These are phyloP conservation scores for Roridomyces roridus DNA, from an alignment of 768 basidiomycete species.

Conservation along the genomic window DNA sequence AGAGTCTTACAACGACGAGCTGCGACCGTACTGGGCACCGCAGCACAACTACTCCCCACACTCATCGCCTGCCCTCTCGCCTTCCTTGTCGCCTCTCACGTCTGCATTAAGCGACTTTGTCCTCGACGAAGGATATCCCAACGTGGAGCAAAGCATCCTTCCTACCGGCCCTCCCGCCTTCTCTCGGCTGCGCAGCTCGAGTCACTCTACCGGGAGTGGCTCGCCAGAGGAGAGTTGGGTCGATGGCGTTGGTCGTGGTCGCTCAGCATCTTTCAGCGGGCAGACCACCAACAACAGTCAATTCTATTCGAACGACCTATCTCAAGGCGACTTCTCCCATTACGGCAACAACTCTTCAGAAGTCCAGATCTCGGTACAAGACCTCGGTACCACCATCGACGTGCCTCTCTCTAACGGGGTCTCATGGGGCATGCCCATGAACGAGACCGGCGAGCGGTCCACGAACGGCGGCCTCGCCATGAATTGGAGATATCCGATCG, in stretches of 20 bases:
- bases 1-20: slow-evolving; percentile 12
- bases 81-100: slow-evolving; percentile 23
- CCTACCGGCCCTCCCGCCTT: slow-evolving; percentile 10
- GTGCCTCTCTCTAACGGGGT: slow-evolving; percentile 9
- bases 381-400: background rate
- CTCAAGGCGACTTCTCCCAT: background rate
- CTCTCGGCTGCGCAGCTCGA: slow-evolving; percentile 22
- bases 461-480: background rate
- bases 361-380: slow-evolving; percentile 11
- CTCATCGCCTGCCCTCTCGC: slow-evolving; percentile 17
- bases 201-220: slow-evolving; percentile 5
- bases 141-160: slow-evolving; percentile 9
- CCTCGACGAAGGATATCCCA: slow-evolving; percentile 13
- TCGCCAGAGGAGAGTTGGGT: slow-evolving; percentile 17
- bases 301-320: slow-evolving; percentile 13
- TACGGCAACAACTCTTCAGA: slow-evolving; percentile 2
- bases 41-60: slow-evolving; percentile 5
- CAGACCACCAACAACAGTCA: slow-evolving; percentile 8
- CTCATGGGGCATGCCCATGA: slow-evolving; percentile 15
- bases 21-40: slow-evolving; percentile 2
- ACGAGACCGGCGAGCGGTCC: background rate
- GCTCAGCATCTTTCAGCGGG: slow-evolving; percentile 21
- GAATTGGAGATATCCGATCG: slow-evolving; percentile 13
- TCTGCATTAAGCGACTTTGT: slow-evolving; percentile 13
- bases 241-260: slow-evolving; percentile 24